phyloP scores from a whole-genome alignment of 805 yeast species.

The Wickerhamomyces chaumierensis region DNA sequence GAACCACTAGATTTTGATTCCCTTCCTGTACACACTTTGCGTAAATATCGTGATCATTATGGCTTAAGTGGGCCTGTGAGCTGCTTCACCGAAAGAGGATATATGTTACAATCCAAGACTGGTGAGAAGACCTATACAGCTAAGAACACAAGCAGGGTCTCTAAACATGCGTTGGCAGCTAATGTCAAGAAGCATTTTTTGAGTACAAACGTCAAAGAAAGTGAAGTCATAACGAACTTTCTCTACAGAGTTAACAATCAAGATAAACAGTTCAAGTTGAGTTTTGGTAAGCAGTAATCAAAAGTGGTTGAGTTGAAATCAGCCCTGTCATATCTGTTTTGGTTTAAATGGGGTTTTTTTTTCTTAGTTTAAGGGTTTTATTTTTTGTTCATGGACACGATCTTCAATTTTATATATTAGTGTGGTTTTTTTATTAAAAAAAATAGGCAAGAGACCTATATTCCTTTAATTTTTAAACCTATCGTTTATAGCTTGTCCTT shows the following conservation, averaged over 20 bases:
- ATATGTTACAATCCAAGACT: slow-evolving; percentile 53
- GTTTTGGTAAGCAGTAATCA: slow-evolving; percentile 12
- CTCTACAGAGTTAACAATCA: slow-evolving; percentile 76
- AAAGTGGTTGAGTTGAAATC: too few species aligned
- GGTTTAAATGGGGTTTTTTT: too few species aligned
- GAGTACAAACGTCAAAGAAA: slow-evolving; percentile 53
- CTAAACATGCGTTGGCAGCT: slow-evolving; percentile 48
- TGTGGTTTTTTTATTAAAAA: too few species aligned
- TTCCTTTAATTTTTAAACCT: too few species aligned
- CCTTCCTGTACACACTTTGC: slow-evolving; percentile 50
- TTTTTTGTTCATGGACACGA: too few species aligned
- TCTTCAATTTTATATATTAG: too few species aligned
- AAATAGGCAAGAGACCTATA: too few species aligned
- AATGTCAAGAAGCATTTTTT: slow-evolving; percentile 61
- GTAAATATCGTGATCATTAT: slow-evolving; percentile 57
- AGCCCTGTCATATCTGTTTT: too few species aligned
- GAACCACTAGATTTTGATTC: slow-evolving; percentile 62
- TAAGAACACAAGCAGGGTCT: slow-evolving; percentile 30
- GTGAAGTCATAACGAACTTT: slow-evolving; percentile 81
- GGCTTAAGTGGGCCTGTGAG: slow-evolving; percentile 39
- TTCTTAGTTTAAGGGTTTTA: too few species aligned
- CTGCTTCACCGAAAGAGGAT: slow-evolving; percentile 59
- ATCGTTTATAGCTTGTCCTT: too few species aligned
- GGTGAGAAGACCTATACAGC: slow-evolving; percentile 57
- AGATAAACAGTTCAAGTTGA: slow-evolving; percentile 31